Percentiles rank a stretch among this genome's conserved stretches.
These are phyloP conservation scores for Dunaliella salina DNA, from an alignment of 163 green algal genomes.

Conservation along the genomic window DNA sequence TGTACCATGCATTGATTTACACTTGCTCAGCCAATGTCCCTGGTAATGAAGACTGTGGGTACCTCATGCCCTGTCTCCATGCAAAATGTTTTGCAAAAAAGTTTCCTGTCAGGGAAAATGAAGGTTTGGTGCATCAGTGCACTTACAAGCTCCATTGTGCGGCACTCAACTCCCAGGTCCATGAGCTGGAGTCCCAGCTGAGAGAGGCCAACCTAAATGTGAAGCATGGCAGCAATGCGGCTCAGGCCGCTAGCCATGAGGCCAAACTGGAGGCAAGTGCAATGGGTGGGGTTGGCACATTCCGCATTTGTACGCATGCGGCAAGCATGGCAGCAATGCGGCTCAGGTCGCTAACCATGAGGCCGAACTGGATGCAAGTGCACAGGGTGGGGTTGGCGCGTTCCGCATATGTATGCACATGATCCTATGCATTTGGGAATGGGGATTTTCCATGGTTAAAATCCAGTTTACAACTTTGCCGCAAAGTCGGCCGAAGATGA, in stretches of 20 bases:
- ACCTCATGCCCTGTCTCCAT: too few relatives aligned
- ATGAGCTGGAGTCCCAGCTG: conserved; percentile 34
- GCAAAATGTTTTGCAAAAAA: too few relatives aligned
- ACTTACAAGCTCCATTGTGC: neutral
- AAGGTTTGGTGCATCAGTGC: neutral
- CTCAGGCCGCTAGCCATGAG: conserved; percentile 44
- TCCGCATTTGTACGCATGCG: too few relatives aligned
- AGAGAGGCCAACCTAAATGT: neutral
- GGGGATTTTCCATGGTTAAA: too few relatives aligned
- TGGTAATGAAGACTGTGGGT: too few relatives aligned
- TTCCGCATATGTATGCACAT: too few relatives aligned
- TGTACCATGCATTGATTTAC: too few relatives aligned
- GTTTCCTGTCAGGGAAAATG: neutral
- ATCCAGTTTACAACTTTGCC: too few relatives aligned
- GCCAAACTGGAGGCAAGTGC: conserved; percentile 20
- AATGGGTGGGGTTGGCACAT: conserved; percentile 23
- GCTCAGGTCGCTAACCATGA: conserved; percentile 45
- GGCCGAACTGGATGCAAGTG: neutral
- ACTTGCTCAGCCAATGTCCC: too few relatives aligned
- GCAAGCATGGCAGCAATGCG: conserved; percentile 30
- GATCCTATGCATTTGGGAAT: too few relatives aligned
- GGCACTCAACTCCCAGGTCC: conserved; percentile 15
- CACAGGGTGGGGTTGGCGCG: too few relatives aligned
- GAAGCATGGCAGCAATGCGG: conserved; percentile 20
- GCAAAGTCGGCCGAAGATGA: conserved; percentile 43